A percentile compares a stretch with the other conserved stretches of the same genome.
phyloP scores from a whole-genome alignment of 1,284 basidiomycete genomes.

The Puccinia horiana region DNA sequence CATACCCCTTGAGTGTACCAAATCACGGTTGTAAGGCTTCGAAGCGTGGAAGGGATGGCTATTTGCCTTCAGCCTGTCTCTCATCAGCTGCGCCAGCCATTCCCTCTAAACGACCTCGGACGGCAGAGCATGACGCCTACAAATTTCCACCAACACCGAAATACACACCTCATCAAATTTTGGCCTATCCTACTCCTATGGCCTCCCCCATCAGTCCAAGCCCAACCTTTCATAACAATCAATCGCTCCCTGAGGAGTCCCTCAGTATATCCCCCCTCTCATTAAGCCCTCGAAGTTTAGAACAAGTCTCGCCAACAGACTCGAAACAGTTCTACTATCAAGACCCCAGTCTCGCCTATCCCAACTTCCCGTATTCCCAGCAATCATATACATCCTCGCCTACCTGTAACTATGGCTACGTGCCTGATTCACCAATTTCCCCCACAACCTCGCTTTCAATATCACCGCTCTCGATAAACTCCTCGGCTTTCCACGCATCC shows the following conservation, averaged over 20 bases:
- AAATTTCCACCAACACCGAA: constrained; percentile 19
- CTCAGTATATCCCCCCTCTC: constrained; percentile 8
- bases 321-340: not conserved
- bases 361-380: not conserved
- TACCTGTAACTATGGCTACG: not conserved
- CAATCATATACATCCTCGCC: not conserved
- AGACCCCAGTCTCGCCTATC: not conserved
- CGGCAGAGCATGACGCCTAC: constrained; percentile 14
- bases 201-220: not conserved
- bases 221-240: not conserved
- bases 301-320: not conserved
- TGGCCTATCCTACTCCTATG: constrained; percentile 12
- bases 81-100: not conserved
- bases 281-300: not conserved
- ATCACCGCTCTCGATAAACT: not conserved
- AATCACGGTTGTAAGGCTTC: not conserved
- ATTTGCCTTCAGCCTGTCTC: not conserved
- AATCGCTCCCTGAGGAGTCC: not conserved
- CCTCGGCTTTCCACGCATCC: not conserved
- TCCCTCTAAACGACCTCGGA: constrained; percentile 18
- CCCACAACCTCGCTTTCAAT: not conserved
- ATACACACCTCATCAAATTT: not conserved
- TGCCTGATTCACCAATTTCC: constrained; percentile 6
- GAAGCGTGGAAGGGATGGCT: constrained; percentile 24
- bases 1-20: not conserved